Evolutionary conservation across 805 yeast species (phyloP).

Genomic region (Lachancea kluyveri): DNA sequence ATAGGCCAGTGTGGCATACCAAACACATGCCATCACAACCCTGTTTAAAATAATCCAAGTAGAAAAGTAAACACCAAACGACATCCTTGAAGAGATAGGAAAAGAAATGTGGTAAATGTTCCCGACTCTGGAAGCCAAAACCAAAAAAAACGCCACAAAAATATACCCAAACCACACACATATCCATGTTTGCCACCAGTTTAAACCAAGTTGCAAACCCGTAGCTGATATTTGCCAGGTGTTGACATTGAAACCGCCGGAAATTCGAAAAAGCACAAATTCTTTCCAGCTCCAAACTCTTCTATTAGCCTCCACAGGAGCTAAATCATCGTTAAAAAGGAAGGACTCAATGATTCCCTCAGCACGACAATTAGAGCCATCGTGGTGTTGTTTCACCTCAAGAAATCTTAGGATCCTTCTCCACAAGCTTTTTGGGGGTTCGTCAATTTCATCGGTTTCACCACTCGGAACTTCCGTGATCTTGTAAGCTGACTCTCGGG

Average conservation of each 20-base stretch:
- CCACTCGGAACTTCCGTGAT: too few species aligned
- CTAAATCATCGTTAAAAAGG: slow-evolving; percentile 65
- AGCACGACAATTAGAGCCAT: slow-evolving; percentile 5
- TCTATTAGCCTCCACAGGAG: slow-evolving; percentile 68
- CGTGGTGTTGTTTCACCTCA: slow-evolving; percentile 5
- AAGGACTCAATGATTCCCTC: slow-evolving; percentile 30
- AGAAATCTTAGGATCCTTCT: slow-evolving; percentile 1
- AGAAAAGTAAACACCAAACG: slow-evolving; percentile 84
- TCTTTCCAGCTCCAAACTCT: slow-evolving; percentile 85
- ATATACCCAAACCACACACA: slow-evolving; percentile 83
- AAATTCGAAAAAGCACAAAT: slow-evolving; percentile 75
- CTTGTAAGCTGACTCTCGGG: too few species aligned
- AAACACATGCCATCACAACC: slow-evolving; percentile 79
- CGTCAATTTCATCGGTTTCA: background rate
- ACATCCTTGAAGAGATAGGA: slow-evolving; percentile 74
- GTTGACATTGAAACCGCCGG: slow-evolving; percentile 84
- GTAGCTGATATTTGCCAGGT: slow-evolving; percentile 92
- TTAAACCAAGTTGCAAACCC: slow-evolving; percentile 68
- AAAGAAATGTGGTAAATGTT: slow-evolving; percentile 75
- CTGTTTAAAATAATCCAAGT: slow-evolving; percentile 85
- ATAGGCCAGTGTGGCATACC: slow-evolving; percentile 85
- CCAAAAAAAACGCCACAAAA: slow-evolving; percentile 63
- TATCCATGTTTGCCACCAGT: slow-evolving; percentile 91
- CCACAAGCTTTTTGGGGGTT: slow-evolving; percentile 1
- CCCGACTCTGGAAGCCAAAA: slow-evolving; percentile 70